A percentile compares a stretch with the other conserved stretches of the same genome.
phyloP scores from a whole-genome alignment of 495 filamentous ascomycete species.

The Podospora fimiseda region DNA sequence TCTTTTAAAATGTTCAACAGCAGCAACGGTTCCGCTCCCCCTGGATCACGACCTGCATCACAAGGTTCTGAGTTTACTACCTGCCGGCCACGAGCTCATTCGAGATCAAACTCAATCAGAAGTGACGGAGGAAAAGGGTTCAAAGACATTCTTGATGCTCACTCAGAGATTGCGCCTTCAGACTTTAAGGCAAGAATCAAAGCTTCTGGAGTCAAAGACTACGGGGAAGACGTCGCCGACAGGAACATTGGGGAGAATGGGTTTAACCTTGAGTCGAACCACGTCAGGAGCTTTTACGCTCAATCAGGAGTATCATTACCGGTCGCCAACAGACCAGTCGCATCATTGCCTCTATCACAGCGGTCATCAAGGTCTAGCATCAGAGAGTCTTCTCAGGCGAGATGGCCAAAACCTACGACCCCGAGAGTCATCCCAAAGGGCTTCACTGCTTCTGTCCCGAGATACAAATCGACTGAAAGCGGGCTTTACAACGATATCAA shows the following conservation, averaged over 20 bases:
- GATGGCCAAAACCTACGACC: background rate
- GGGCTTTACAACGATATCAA: background rate
- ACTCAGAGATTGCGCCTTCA: conserved; percentile 39
- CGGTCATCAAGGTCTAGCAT: background rate
- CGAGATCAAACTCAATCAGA: conserved; percentile 16
- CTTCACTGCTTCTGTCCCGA: background rate
- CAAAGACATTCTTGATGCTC: conserved; percentile 48
- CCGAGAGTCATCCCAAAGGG: background rate
- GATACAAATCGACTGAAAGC: background rate
- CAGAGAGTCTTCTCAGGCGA: background rate
- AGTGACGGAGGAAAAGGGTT: conserved; percentile 21
- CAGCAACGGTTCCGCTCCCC: conserved; percentile 1
- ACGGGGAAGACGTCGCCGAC: conserved; percentile 52
- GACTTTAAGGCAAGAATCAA: conserved; percentile 41
- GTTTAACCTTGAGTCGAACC: conserved; percentile 22
- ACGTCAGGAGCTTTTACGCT: conserved; percentile 29
- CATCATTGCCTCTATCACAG: background rate
- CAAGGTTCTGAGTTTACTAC: conserved; percentile 4
- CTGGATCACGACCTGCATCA: conserved; percentile 11
- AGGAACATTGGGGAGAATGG: conserved; percentile 41
- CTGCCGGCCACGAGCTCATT: conserved; percentile 2
- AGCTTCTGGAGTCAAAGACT: conserved; percentile 42
- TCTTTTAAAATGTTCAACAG: conserved; percentile 19
- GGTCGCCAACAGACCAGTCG: conserved; percentile 9
- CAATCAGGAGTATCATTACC: conserved; percentile 1